A percentile compares a stretch with the other conserved stretches of the same genome.
Conservation (phyloP, 2,329 filamentous ascomycete species). For the Arthrobotrys iridis region DNA sequence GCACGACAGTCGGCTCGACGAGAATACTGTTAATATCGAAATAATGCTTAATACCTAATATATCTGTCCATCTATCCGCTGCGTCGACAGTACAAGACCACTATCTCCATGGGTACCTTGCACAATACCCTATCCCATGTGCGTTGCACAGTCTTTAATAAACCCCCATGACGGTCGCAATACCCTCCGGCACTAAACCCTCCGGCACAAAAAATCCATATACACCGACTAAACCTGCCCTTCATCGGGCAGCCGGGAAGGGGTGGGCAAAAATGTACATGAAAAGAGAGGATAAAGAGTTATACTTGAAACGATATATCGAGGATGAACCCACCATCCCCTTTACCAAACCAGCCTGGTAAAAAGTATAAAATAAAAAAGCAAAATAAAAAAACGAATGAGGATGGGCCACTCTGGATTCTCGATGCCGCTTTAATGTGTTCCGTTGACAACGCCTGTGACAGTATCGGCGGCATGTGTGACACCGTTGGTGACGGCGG, state of each 20-base stretch:
- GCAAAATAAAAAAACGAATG: background rate
- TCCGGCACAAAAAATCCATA: background rate
- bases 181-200: too few relatives aligned
- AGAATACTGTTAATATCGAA: background rate
- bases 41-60: background rate
- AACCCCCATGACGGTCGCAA: background rate
- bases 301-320: background rate
- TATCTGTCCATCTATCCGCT: too few relatives aligned
- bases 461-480: background rate
- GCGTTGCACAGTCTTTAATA: background rate
- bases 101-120: too few relatives aligned
- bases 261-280: background rate
- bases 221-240: background rate
- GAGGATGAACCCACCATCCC: background rate
- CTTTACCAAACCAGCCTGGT: background rate
- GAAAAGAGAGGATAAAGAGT: background rate
- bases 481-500: background rate
- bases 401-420: background rate
- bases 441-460: background rate
- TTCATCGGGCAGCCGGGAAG: background rate
- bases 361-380: background rate
- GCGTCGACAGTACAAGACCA: too few relatives aligned
- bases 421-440: background rate
- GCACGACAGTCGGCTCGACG: background rate
- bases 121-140: too few relatives aligned